Percentiles rank a stretch among this genome's conserved stretches.
Evolutionary conservation across 129 eudicot species (phyloP).

Genomic region (Pulicaria dysenterica): DNA sequence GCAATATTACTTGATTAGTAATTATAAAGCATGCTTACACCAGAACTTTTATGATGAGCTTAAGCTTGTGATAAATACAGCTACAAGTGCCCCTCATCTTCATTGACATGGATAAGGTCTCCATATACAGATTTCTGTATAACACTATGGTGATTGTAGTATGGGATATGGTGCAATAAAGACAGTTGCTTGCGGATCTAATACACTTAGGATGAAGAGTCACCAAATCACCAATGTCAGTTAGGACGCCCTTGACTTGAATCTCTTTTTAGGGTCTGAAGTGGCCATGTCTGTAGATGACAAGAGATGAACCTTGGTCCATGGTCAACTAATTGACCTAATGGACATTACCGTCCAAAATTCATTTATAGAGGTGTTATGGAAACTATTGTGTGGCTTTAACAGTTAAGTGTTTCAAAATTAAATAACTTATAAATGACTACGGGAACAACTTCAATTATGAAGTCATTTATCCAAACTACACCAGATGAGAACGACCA

Average conservation of each 20-base stretch:
- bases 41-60: constrained; percentile 9
- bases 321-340: not conserved
- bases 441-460: not conserved
- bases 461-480: constrained; percentile 15
- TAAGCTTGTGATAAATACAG: not conserved
- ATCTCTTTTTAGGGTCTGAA: constrained; percentile 8
- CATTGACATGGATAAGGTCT: constrained; percentile 12
- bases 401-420: not conserved
- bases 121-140: not conserved
- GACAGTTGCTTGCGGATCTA: constrained; percentile 4
- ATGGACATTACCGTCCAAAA: constrained; percentile 6
- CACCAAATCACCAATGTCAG: constrained; percentile 14
- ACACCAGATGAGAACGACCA: not conserved
- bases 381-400: not conserved
- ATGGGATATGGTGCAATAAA: not conserved
- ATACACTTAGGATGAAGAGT: constrained; percentile 1
- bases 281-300: constrained; percentile 7
- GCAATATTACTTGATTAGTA: constrained; percentile 1
- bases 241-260: not conserved
- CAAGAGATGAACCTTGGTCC: constrained; percentile 17
- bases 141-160: constrained; percentile 10
- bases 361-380: constrained; percentile 11
- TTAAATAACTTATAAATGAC: constrained; percentile 13
- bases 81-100: constrained; percentile 3
- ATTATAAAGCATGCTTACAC: constrained; percentile 7